These are phyloP conservation scores for Gynostemma pentaphyllum DNA, from an alignment of 306 rosid species.

Conservation along the genomic window DNA sequence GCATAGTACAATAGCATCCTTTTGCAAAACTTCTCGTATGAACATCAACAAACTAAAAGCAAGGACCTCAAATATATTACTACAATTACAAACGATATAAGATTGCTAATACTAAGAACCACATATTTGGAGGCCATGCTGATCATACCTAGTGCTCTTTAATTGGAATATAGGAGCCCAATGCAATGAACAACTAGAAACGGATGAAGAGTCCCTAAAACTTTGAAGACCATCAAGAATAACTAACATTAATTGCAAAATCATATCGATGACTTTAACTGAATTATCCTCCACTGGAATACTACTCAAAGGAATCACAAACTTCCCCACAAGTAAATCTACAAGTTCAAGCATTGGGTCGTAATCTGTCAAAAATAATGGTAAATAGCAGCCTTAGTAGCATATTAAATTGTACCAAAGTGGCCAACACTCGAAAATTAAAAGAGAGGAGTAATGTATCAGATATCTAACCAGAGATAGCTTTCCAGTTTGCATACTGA, in stretches of 20 bases:
- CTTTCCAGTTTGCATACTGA: constrained; percentile 39
- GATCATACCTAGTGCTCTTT: constrained; percentile 41
- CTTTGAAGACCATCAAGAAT: constrained; percentile 56
- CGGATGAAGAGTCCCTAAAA: constrained; percentile 23
- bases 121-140: constrained; percentile 25
- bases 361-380: constrained; percentile 44
- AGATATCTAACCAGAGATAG: constrained; percentile 48
- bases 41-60: constrained; percentile 59
- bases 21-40: constrained; percentile 38
- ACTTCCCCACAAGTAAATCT: constrained; percentile 28
- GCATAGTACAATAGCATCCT: constrained; percentile 32
- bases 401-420: not conserved
- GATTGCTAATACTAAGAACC: constrained; percentile 5
- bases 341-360: constrained; percentile 43
- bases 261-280: constrained; percentile 33
- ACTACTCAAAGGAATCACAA: constrained; percentile 29
- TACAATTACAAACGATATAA: not conserved
- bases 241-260: constrained; percentile 51
- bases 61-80: constrained; percentile 22
- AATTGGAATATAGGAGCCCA: constrained; percentile 69
- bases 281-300: constrained; percentile 25
- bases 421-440: constrained; percentile 2
- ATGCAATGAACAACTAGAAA: constrained; percentile 50
- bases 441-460: constrained; percentile 10
- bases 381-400: not conserved